Percentiles rank a stretch among this genome's conserved stretches.
These are phyloP conservation scores for Tricholoma furcatifolium DNA, from an alignment of 768 basidiomycete species.

Conservation along the genomic window DNA sequence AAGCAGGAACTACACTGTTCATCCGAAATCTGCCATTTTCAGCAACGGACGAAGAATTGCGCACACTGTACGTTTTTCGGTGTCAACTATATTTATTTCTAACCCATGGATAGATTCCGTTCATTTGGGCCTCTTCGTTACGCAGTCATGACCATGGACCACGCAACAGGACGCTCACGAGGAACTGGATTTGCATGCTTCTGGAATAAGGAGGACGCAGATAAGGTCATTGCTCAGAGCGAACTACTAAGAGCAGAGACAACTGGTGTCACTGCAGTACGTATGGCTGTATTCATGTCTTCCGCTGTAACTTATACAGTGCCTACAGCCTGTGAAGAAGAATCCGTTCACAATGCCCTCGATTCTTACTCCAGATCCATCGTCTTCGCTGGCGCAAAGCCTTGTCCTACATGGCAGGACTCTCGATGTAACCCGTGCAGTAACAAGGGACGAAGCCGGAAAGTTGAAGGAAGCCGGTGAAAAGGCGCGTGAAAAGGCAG, in stretches of 20 bases:
- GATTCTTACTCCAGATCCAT: constrained; percentile 92
- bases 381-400: constrained; percentile 74
- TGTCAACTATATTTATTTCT: background rate
- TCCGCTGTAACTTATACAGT: background rate
- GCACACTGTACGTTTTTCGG: constrained; percentile 61
- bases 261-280: constrained; percentile 39
- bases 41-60: constrained; percentile 90
- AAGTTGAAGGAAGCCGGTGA: constrained; percentile 90
- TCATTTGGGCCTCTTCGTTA: constrained; percentile 91
- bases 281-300: constrained; percentile 10
- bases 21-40: constrained; percentile 91
- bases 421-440: constrained; percentile 86
- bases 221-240: constrained; percentile 80
- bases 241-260: constrained; percentile 68
- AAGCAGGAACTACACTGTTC: constrained; percentile 90
- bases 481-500: constrained; percentile 80
- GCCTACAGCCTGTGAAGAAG: constrained; percentile 50
- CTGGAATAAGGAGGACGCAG: constrained; percentile 91
- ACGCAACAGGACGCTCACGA: constrained; percentile 77
- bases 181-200: constrained; percentile 98
- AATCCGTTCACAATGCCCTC: constrained; percentile 89
- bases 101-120: constrained; percentile 63
- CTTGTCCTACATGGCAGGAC: constrained; percentile 92
- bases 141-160: constrained; percentile 87
- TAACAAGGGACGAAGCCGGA: constrained; percentile 85